These are phyloP conservation scores for Haplosporangium gracile DNA, from an alignment of 192 early-diverging fungal species.

Conservation along the genomic window DNA sequence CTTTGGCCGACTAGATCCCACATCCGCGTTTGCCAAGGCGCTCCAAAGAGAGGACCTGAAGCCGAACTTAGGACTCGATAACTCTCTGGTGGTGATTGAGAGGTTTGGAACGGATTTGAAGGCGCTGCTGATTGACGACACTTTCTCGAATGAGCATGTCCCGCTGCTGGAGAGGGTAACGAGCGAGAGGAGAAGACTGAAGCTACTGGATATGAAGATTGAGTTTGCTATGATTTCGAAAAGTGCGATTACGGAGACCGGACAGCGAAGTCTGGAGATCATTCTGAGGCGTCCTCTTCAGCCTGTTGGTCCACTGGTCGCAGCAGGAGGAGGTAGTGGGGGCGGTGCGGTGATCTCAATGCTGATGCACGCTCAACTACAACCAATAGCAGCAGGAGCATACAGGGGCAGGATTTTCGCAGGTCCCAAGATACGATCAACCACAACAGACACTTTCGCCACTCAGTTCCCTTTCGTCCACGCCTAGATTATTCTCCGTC, in stretches of 20 bases:
- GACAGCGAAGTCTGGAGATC: not conserved
- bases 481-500: not conserved
- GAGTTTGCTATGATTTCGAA: slow-evolving; percentile 18
- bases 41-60: slow-evolving; percentile 18
- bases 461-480: not conserved
- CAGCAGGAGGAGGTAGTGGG: not conserved
- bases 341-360: not conserved
- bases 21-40: slow-evolving; percentile 12
- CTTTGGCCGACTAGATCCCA: slow-evolving; percentile 10
- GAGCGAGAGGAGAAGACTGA: slow-evolving; percentile 3
- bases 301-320: not conserved
- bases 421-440: not conserved
- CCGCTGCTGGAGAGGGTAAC: not conserved
- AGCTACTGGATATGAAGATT: slow-evolving; percentile 21
- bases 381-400: slow-evolving; percentile 1
- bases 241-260: slow-evolving; percentile 6
- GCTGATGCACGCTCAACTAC: not conserved
- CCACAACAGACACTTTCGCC: not conserved
- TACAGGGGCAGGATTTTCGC: not conserved
- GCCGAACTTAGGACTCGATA: not conserved
- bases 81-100: slow-evolving; percentile 8
- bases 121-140: slow-evolving; percentile 17
- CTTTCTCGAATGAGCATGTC: slow-evolving; percentile 9
- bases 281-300: slow-evolving; percentile 11
- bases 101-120: slow-evolving; percentile 16